Base-by-base conservation (phyloP, 495 filamentous ascomycete species). In the Neurospora cerealis region DNA sequence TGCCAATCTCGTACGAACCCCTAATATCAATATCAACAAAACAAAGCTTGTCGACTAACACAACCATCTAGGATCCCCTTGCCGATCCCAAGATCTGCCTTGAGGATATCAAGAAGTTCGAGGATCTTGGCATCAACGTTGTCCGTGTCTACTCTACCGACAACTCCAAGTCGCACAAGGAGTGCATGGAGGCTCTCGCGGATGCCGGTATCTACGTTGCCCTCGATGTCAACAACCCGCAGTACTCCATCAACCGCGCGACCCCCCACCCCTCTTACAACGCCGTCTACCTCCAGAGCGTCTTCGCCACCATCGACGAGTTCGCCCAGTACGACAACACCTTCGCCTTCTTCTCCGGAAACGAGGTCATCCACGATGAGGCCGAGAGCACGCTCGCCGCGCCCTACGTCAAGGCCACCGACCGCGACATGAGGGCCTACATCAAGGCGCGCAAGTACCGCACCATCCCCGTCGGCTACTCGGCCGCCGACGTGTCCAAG, bases 61-160 rank as follows among this genome's bases (percentile, higher is more conserved):
- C 24, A 15, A 9, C 8, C 24, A 15, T 91, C 48, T 78, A 81
- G 40, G 96, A 99, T 78, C 95, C 96, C 42, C 91, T 99, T 70
- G 90, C 94, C 70, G 89, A 97, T 78, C 77, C 83, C 41, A 80
- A 83, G 1, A 83, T 84, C 73, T 99, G 96, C 88, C 88, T 87
- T 80, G 92, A 93, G 71, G 96, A 99, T 81, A 93, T 98, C 80
- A 83, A 85, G 32, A 86, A 93, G 76, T 97, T 97, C 88, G 87
- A 91, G 83, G 88, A 93, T 75, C 86, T 98, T 5, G 93, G 94
- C 60, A 84, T 97, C 81, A 98, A 98, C 86, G 93, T 93, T 71
- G 88, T 98, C 78, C 94, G 95, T 83, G 90, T 97, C 75, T 98
- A 98, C 87, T 94, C 93, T 4, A 91, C 96, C 75, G 95, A 98